Evolutionary conservation across 345 rosid genomes (phyloP).

Genomic region (Odontarrhena argentea): DNA sequence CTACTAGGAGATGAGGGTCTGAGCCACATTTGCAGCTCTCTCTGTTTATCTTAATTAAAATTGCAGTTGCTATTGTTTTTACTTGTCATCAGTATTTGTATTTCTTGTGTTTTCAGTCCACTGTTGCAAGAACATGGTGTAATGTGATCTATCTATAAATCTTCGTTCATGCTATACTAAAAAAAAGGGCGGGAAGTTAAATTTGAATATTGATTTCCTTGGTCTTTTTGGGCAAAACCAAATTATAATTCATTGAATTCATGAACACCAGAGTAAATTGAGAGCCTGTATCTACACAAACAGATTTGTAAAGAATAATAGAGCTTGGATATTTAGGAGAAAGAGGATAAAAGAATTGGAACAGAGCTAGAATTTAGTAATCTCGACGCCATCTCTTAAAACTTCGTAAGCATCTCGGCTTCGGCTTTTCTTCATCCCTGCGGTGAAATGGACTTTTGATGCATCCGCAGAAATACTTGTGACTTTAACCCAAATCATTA

Average conservation of each 20-base stretch:
- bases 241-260: slow-evolving; percentile 5
- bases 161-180: too few species aligned
- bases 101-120: slow-evolving; percentile 2
- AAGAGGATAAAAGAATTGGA: slow-evolving; percentile 34
- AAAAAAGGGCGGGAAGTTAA: too few species aligned
- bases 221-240: too few species aligned
- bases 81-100: slow-evolving; percentile 10
- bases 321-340: background rate
- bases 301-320: background rate
- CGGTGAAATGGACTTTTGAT: slow-evolving; percentile 86
- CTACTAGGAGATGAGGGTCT: slow-evolving; percentile 4
- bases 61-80: slow-evolving; percentile 7
- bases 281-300: slow-evolving; percentile 8
- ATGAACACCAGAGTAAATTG: slow-evolving; percentile 16
- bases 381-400: slow-evolving; percentile 61
- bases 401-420: slow-evolving; percentile 66
- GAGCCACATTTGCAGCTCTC: slow-evolving; percentile 5
- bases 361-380: slow-evolving; percentile 61
- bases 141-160: background rate
- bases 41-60: slow-evolving; percentile 9
- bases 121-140: background rate
- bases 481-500: slow-evolving; percentile 90
- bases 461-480: slow-evolving; percentile 74
- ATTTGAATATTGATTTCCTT: too few species aligned
- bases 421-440: slow-evolving; percentile 90